phyloP scores from a whole-genome alignment of 2,329 filamentous ascomycete species.

The Trichoderma polysporum region DNA sequence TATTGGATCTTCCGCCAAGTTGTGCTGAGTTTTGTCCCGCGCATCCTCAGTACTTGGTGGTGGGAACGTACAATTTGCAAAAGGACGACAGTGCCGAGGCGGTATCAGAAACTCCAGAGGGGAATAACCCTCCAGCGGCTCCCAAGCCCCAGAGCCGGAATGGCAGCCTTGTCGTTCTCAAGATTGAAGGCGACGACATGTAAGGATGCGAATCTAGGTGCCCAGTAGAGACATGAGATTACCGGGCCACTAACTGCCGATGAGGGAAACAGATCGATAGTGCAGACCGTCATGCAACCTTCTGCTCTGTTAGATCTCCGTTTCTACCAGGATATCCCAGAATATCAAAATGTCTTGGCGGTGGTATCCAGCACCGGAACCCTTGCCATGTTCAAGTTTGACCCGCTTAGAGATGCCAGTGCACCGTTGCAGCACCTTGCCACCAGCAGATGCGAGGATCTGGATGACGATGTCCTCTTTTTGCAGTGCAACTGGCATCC shows the following conservation, averaged over 20 bases:
- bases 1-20: conserved; percentile 68
- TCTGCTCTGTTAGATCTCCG: conserved; percentile 83
- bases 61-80: conserved; percentile 82
- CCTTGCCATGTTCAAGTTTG: conserved; percentile 62
- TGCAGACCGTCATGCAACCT: conserved; percentile 61
- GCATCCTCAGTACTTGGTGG: conserved; percentile 64
- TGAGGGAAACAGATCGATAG: conserved; percentile 23
- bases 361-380: conserved; percentile 76
- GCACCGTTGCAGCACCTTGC: conserved; percentile 41
- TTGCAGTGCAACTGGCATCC: conserved; percentile 76
- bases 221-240: not conserved
- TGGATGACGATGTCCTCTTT: conserved; percentile 62
- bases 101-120: not conserved
- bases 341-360: conserved; percentile 57
- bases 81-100: conserved; percentile 37
- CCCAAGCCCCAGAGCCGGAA: conserved; percentile 61
- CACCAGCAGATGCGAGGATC: conserved; percentile 47
- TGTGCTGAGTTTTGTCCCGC: conserved; percentile 72
- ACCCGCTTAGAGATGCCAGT: conserved; percentile 37
- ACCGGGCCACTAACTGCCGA: not conserved
- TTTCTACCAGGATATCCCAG: conserved; percentile 58
- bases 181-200: conserved; percentile 52
- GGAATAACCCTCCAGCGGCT: not conserved
- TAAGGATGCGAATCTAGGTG: conserved; percentile 42
- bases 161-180: conserved; percentile 71